phyloP scores from a whole-genome alignment of 2,329 filamentous ascomycete genomes.

The Xenosphaeropsis pyriputrescens region DNA sequence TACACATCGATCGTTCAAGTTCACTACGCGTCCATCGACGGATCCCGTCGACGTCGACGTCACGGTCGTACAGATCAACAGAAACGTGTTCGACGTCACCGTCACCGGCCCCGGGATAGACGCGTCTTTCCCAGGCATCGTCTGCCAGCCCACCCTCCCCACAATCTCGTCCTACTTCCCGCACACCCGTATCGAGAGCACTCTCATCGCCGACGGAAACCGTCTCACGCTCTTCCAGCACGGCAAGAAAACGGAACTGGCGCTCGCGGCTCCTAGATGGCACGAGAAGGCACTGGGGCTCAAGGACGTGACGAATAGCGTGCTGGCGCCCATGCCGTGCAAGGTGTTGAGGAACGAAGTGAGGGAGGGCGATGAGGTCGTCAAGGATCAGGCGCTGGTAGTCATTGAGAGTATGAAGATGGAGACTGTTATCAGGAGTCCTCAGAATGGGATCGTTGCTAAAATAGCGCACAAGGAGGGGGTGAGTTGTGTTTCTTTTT shows the following conservation, averaged over 20 bases:
- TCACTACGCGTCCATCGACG: conserved; percentile 4
- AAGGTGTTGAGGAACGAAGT: conserved; percentile 90
- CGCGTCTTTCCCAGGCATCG: conserved; percentile 20
- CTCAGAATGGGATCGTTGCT: conserved; percentile 56
- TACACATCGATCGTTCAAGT: conserved; percentile 13
- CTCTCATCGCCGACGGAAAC: conserved; percentile 48
- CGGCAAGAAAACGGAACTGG: conserved; percentile 42
- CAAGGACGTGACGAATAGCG: conserved; percentile 68
- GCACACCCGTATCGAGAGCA: conserved; percentile 63
- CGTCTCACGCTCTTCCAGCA: conserved; percentile 67
- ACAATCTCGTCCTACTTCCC: conserved; percentile 65
- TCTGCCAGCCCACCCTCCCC: conserved; percentile 30
- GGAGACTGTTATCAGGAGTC: conserved; percentile 71
- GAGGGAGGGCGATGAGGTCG: conserved; percentile 63
- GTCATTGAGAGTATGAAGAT: conserved; percentile 90
- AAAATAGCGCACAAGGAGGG: conserved; percentile 62
- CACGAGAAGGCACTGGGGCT: conserved; percentile 75
- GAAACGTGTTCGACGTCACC: conserved; percentile 22
- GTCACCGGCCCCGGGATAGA: conserved; percentile 31
- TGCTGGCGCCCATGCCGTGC: conserved; percentile 92
- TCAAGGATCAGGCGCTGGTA: conserved; percentile 75
- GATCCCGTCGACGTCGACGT: conserved; percentile 8
- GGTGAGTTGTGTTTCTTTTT: conserved; percentile 29
- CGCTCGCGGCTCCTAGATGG: conserved; percentile 55
- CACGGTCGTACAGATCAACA: conserved; percentile 13